A percentile compares a stretch with the other conserved stretches of the same genome.
These are phyloP conservation scores for Euphorbia celastroides DNA, from an alignment of 441 rosid species.

Conservation along the genomic window DNA sequence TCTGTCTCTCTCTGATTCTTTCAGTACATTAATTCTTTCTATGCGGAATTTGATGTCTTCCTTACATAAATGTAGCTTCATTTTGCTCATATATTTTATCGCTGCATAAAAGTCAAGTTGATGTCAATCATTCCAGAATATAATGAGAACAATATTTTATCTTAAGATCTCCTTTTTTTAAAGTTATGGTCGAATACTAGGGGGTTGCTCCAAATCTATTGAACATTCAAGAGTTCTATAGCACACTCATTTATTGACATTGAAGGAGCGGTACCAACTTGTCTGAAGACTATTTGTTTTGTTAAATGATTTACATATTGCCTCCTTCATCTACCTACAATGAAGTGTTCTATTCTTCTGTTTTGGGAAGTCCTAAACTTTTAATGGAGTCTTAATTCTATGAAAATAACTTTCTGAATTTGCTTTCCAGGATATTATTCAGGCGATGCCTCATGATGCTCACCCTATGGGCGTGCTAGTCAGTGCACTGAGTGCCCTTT, in stretches of 20 bases:
- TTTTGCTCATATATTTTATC: background rate
- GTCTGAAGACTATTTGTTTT: background rate
- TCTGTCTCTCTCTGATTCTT: background rate
- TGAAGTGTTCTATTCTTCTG: background rate
- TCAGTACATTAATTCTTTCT: background rate
- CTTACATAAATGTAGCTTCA: background rate
- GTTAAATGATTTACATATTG: background rate
- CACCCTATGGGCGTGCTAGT: slow-evolving; percentile 98
- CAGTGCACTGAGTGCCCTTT: slow-evolving; percentile 96
- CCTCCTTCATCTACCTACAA: background rate
- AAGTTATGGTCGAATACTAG: background rate
- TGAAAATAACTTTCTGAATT: background rate
- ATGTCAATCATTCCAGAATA: background rate
- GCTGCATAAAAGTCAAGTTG: background rate
- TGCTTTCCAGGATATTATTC: slow-evolving; percentile 72
- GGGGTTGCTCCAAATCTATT: background rate
- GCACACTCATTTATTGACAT: background rate
- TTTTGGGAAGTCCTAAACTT: background rate
- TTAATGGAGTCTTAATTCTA: background rate
- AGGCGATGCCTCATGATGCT: slow-evolving; percentile 98
- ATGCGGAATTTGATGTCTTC: background rate
- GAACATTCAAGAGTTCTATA: background rate
- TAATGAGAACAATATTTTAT: background rate
- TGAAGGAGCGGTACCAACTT: background rate
- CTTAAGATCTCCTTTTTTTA: background rate